These are phyloP conservation scores for Medakamo hakoo DNA, from an alignment of 139 green algal species.

Conservation along the genomic window DNA sequence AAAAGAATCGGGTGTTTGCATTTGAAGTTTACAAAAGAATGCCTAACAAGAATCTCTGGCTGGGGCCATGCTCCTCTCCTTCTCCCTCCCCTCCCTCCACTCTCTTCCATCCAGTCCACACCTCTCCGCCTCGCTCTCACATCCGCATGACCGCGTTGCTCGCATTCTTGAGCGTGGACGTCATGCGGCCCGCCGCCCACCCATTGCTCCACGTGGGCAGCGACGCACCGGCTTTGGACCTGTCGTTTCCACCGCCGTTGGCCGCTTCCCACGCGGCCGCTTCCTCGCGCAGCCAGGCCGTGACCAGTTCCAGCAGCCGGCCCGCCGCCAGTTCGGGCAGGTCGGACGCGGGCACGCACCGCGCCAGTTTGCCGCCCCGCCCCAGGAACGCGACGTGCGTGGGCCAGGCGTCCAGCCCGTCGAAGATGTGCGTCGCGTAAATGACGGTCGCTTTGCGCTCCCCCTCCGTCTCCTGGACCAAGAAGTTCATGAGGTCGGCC, in stretches of 20 bases:
- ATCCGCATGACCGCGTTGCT: slow-evolving; percentile 68
- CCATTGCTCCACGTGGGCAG: slow-evolving; percentile 67
- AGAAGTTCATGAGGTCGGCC: slow-evolving; percentile 72
- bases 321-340: slow-evolving; percentile 22
- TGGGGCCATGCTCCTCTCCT: no score
- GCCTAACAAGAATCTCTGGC: no score
- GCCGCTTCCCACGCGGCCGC: slow-evolving; percentile 18
- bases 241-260: slow-evolving; percentile 15
- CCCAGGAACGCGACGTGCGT: slow-evolving; percentile 82
- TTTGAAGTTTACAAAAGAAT: no score
- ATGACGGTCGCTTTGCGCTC: slow-evolving; percentile 53
- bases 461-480: slow-evolving; percentile 62
- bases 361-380: slow-evolving; percentile 36
- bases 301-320: slow-evolving; percentile 38
- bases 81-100: no score
- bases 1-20: no score
- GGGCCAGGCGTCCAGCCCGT: slow-evolving; percentile 88
- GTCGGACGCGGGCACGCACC: slow-evolving; percentile 17
- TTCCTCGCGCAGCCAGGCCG: slow-evolving; percentile 32
- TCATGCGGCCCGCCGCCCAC: slow-evolving; percentile 51
- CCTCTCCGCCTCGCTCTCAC: no score
- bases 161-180: slow-evolving; percentile 30
- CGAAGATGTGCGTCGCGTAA: slow-evolving; percentile 98
- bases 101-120: neutral
- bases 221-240: slow-evolving; percentile 16